Base-by-base conservation (phyloP, 768 basidiomycete genomes). In the Podaxis pistillaris region DNA sequence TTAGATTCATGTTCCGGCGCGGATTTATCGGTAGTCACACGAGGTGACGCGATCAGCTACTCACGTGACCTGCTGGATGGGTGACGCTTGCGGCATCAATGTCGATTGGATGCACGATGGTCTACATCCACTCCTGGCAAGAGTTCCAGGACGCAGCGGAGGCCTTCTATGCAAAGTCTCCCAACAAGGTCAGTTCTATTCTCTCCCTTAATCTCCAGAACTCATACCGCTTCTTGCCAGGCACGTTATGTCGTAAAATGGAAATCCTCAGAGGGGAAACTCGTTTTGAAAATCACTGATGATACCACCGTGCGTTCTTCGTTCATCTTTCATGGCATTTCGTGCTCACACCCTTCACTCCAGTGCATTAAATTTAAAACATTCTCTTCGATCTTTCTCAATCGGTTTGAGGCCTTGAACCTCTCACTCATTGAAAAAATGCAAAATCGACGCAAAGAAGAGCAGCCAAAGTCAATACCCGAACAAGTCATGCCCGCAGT, bases 321-420 rank as follows among this genome's bases (percentile, higher is more conserved):
- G 37, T 44, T 62, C 30, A 17, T 46, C 30, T 49, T 13, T n/a
- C 52, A 22, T 17, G 8, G 37, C 59, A 49, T 19, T 63, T 40
- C 17, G 24, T 15, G 53, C 50, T 52, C 17, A 51, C 46, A 26
- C 58, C 38, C 6, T 46, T 22, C 15, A 2, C 13, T 19, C 22
- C 72, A 98, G 96, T 96, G 94, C 73, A 81, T 98, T 68, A 97
- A 96, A 75, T 98, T 96, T 81, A 94, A 96, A 75, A 96, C 96
- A 1, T 88, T 89, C 68, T 97, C 95, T 2, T 93, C 92, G 56
- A 89, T 96, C 71, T 94, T 93, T 76, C 88, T 98, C 66, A 97
- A 98, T 81, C 91, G 96, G 67, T 98, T 98, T 77, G 95, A 98
- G 75, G 83, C 89, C 6, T 82, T 98, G 64, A 97, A 96, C 71